Evolutionary conservation across 805 yeast species (phyloP), one percentile per base, ranked within the genome.

Genomic region (Myxozyma udenii): DNA sequence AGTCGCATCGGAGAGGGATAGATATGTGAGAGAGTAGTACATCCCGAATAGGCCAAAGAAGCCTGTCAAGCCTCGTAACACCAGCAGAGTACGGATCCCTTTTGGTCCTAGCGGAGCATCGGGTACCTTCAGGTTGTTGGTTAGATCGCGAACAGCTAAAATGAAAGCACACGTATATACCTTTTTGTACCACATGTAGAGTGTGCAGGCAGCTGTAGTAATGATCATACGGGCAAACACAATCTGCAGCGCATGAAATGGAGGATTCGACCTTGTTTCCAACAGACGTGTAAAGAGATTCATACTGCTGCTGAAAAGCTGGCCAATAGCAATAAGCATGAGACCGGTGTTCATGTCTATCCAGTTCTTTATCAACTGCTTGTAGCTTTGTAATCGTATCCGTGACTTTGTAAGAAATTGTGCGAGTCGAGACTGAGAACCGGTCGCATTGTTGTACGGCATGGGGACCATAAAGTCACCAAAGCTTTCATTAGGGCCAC

Each of bases 21-120:
- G 72, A 62, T 84, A 86, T 7, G 80, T 75, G 57, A 89, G 70
- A 0, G 95, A 80, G 64, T 74, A 86, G 66, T 87, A 89, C 64
- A 85, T 72, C 3, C 91, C 84, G 63, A 83, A 83, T 4, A 88
- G 95, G 2, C 95, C 95, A 51, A 84, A 66, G 61, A 82, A 86
- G 4, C 97, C 97, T 14, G 80, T 74, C 1, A 75, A 44, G 0
- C 96, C 96, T 54, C 96, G 73, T 3, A 78, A 41, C 0, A 79
- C 64, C 51, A 88, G 69, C 61, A 78, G 72, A 45, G 66, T 62
- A 12, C 95, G 71, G 35, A 80, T 64, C 1, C 74, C 78, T 11
- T 68, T 74, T 1, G 88, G 86, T 0, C 96, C 96, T 57, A 81
- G 76, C 2, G 91, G 84, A 11, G 79, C 83, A 53, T 80, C 75